Percentiles rank a stretch among this genome's conserved stretches.
These are phyloP conservation scores for Tolypocladium sp. DNA, from an alignment of 2,329 filamentous ascomycete species.

Conservation along the genomic window DNA sequence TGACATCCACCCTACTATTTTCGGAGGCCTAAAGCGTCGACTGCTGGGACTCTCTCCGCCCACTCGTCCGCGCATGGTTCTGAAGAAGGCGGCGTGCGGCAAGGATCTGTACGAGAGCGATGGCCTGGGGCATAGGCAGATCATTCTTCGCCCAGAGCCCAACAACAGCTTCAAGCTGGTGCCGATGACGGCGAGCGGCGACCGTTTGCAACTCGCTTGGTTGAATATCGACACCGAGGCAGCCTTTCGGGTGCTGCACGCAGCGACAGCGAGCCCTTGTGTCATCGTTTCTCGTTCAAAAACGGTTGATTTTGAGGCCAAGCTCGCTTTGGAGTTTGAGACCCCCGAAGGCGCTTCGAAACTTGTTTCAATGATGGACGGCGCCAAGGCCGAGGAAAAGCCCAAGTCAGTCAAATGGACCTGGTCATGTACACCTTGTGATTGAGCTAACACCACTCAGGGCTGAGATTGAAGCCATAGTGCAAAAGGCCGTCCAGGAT, in stretches of 20 bases:
- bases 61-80: not conserved
- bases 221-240: slow-evolving; percentile 3
- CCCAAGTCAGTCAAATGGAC: slow-evolving; percentile 6
- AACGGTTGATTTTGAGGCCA: not conserved
- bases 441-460: not conserved
- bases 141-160: slow-evolving; percentile 1
- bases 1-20: slow-evolving; percentile 17
- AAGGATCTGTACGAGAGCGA: slow-evolving; percentile 3
- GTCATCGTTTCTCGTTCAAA: slow-evolving; percentile 13
- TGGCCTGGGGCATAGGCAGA: not conserved
- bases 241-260: slow-evolving; percentile 6
- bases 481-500: slow-evolving; percentile 2
- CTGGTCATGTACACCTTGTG: not conserved
- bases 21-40: not conserved
- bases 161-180: slow-evolving; percentile 2
- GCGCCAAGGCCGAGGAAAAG: not conserved
- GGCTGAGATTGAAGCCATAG: not conserved
- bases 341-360: not conserved
- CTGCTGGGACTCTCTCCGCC: not conserved
- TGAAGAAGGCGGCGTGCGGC: slow-evolving; percentile 16
- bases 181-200: not conserved
- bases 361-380: not conserved
- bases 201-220: slow-evolving; percentile 1
- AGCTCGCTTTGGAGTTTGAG: slow-evolving; percentile 13
- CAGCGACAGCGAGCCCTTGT: slow-evolving; percentile 7